Evolutionary conservation across 345 rosid genomes (phyloP).

Genomic region (Aquilaria yunnanensis): DNA sequence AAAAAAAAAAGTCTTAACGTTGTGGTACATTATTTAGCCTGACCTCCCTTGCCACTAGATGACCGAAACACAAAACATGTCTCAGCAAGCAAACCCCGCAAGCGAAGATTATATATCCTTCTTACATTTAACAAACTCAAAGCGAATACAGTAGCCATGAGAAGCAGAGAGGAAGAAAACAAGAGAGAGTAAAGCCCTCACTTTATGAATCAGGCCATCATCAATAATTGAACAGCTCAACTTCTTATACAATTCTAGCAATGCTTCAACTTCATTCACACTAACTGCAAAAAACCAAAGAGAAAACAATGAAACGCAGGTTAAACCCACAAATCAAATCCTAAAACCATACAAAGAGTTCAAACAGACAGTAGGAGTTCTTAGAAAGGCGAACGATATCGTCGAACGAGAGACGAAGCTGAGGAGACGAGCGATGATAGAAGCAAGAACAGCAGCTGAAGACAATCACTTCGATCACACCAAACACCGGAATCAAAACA

Average conservation of each 20-base stretch:
- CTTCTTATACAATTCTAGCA: slow-evolving; percentile 52
- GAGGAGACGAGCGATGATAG: slow-evolving; percentile 14
- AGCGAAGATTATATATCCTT: neutral
- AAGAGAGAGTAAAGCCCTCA: neutral
- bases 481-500: slow-evolving; percentile 24
- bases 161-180: neutral
- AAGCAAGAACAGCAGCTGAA: slow-evolving; percentile 32
- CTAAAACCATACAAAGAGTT: neutral
- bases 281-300: slow-evolving; percentile 32
- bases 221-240: slow-evolving; percentile 51
- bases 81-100: neutral
- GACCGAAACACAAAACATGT: neutral
- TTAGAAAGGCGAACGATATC: slow-evolving; percentile 32
- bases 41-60: too few species aligned
- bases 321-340: neutral
- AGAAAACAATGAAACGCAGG: too few species aligned
- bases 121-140: too few species aligned
- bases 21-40: too few species aligned
- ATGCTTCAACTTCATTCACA: slow-evolving; percentile 59
- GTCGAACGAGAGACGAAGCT: slow-evolving; percentile 18
- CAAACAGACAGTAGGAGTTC: slow-evolving; percentile 25
- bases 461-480: slow-evolving; percentile 18
- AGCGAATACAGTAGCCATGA: too few species aligned
- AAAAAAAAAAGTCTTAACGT: too few species aligned
- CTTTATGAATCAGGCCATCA: slow-evolving; percentile 64